Conservation (phyloP, 2,329 filamentous ascomycete species). For the Cercospora sp. region DNA sequence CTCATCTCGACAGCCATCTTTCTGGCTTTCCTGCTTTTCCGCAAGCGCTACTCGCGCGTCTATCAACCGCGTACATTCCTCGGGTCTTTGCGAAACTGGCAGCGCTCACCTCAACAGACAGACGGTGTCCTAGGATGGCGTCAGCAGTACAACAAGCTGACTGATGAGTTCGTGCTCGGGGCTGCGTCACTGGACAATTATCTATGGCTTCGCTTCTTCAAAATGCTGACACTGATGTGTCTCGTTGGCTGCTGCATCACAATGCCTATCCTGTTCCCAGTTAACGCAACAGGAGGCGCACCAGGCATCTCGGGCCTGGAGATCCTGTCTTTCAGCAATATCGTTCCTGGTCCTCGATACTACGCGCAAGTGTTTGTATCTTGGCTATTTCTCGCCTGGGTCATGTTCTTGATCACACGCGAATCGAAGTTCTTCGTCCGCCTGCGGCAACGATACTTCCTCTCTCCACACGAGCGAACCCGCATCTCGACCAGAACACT, state of each 20-base stretch:
- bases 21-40: slow-evolving; percentile 49
- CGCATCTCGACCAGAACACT: slow-evolving; percentile 50
- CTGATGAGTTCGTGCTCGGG: slow-evolving; percentile 47
- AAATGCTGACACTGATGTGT: slow-evolving; percentile 45
- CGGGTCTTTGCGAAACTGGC: slow-evolving; percentile 37
- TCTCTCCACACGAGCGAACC: slow-evolving; percentile 46
- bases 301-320: slow-evolving; percentile 30
- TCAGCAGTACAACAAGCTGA: slow-evolving; percentile 29
- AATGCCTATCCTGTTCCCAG: slow-evolving; percentile 50
- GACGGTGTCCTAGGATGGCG: slow-evolving; percentile 56
- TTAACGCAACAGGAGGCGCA: slow-evolving; percentile 44
- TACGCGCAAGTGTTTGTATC: slow-evolving; percentile 46
- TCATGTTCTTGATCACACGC: slow-evolving; percentile 49
- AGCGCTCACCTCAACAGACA: slow-evolving; percentile 50
- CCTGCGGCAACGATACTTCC: slow-evolving; percentile 49
- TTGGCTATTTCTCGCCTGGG: slow-evolving; percentile 45
- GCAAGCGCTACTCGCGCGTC: slow-evolving; percentile 45
- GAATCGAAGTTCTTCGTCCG: slow-evolving; percentile 50
- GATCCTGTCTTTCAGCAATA: slow-evolving; percentile 41
- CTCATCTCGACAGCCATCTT: slow-evolving; percentile 49
- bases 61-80: slow-evolving; percentile 40
- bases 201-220: slow-evolving; percentile 51
- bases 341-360: slow-evolving; percentile 43
- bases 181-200: slow-evolving; percentile 51
- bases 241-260: slow-evolving; percentile 49